Percentiles rank a stretch among this genome's conserved stretches.
These are phyloP conservation scores for Macaranga tanarius DNA, from an alignment of 441 rosid species.

Conservation along the genomic window DNA sequence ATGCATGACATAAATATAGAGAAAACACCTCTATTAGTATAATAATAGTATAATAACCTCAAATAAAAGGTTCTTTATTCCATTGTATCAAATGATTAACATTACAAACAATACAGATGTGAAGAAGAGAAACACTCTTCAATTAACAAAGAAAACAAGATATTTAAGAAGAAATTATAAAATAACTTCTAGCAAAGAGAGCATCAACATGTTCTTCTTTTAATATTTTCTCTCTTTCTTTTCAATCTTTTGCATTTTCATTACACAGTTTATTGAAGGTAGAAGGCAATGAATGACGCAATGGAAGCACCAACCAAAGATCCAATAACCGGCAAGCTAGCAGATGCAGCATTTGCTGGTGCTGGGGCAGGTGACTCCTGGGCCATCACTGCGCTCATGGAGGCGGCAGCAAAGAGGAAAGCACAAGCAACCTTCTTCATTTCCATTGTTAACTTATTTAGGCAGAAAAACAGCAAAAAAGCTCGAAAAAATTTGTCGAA, in stretches of 20 bases:
- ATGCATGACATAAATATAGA: too few species aligned
- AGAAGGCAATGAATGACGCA: constrained; percentile 55
- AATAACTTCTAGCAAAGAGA: constrained; percentile 1
- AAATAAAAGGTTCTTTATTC: constrained; percentile 11
- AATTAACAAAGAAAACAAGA: background rate
- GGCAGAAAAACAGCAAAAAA: background rate
- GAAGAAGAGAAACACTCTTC: background rate
- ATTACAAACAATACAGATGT: background rate
- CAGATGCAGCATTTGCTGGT: constrained; percentile 38
- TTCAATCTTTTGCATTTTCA: background rate
- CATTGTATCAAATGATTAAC: background rate
- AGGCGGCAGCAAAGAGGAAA: constrained; percentile 56
- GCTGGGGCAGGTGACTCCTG: constrained; percentile 49
- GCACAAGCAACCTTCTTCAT: constrained; percentile 69
- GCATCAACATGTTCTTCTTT: background rate
- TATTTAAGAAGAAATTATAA: background rate
- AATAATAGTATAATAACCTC: too few species aligned
- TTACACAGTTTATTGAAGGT: constrained; percentile 39
- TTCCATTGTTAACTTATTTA: constrained; percentile 37
- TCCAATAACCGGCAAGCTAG: constrained; percentile 48
- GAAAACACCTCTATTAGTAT: too few species aligned
- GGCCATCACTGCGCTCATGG: constrained; percentile 54
- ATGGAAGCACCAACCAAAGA: constrained; percentile 66
- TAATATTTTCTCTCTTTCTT: background rate
- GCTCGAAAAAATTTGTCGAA: background rate